These are phyloP conservation scores for Geum urbanum DNA, from an alignment of 306 rosid genomes.

Conservation along the genomic window DNA sequence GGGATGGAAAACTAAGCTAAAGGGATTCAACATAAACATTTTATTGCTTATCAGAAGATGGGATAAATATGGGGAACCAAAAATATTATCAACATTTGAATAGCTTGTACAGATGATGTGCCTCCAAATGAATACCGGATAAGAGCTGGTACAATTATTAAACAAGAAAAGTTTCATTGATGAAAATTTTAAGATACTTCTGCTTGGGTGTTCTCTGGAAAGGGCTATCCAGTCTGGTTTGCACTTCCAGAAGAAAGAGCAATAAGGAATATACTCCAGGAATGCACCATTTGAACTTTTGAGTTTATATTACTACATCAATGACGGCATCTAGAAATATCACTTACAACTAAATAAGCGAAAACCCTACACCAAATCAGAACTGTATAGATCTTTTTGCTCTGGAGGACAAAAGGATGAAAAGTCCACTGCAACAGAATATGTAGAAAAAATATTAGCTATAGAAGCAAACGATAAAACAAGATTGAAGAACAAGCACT, in stretches of 20 bases:
- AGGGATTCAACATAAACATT: not conserved
- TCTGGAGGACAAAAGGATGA: slow-evolving; percentile 46
- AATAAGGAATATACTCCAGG: not conserved
- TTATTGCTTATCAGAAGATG: slow-evolving; percentile 6
- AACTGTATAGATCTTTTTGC: slow-evolving; percentile 47
- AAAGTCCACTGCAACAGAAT: slow-evolving; percentile 53
- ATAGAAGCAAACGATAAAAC: not conserved
- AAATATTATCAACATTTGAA: not conserved
- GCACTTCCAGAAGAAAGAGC: not conserved
- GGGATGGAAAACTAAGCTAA: not conserved
- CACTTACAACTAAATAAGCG: slow-evolving; percentile 47
- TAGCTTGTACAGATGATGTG: slow-evolving; percentile 1
- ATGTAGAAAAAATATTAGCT: not conserved
- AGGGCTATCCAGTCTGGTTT: not conserved
- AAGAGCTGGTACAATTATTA: not conserved
- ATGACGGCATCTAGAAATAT: not conserved
- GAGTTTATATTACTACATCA: not conserved
- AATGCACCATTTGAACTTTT: not conserved
- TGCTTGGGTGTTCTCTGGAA: not conserved
- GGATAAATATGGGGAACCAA: not conserved
- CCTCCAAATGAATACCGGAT: not conserved
- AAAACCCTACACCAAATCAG: slow-evolving; percentile 56
- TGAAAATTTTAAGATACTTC: too few species aligned
- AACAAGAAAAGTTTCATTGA: not conserved
- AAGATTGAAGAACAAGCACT: not conserved